Percentiles rank a stretch among this genome's conserved stretches.
These are phyloP conservation scores for Patellaria atrata DNA, from an alignment of 495 filamentous ascomycete species.

Conservation along the genomic window DNA sequence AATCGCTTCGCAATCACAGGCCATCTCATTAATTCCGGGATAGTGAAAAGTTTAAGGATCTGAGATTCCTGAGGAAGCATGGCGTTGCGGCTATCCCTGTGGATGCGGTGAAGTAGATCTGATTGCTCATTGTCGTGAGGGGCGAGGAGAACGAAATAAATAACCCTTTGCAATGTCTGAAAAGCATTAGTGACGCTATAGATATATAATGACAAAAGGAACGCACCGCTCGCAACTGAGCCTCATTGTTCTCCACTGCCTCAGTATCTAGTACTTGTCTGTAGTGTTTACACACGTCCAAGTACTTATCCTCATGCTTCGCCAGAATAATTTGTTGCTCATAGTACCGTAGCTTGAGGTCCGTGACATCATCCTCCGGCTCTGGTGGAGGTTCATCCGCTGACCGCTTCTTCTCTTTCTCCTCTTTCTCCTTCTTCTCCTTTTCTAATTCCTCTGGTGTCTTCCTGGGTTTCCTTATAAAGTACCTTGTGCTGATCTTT, in stretches of 20 bases:
- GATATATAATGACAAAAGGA: background rate
- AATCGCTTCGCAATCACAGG: slow-evolving; percentile 77
- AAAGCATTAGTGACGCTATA: slow-evolving; percentile 20
- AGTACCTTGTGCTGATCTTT: slow-evolving; percentile 92
- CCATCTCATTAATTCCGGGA: slow-evolving; percentile 97
- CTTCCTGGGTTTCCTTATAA: slow-evolving; percentile 79
- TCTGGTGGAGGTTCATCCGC: slow-evolving; percentile 62
- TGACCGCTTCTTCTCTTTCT: slow-evolving; percentile 47
- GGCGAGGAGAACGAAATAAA: slow-evolving; percentile 93
- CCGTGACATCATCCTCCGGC: slow-evolving; percentile 80
- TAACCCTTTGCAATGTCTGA: slow-evolving; percentile 78
- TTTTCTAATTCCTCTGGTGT: slow-evolving; percentile 74
- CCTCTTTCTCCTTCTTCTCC: slow-evolving; percentile 59
- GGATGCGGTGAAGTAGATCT: slow-evolving; percentile 87
- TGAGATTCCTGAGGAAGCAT: slow-evolving; percentile 57
- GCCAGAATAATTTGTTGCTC: slow-evolving; percentile 89
- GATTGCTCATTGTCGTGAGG: slow-evolving; percentile 98
- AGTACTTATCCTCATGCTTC: slow-evolving; percentile 93
- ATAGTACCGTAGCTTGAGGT: slow-evolving; percentile 90
- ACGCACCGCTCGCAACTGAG: slow-evolving; percentile 69
- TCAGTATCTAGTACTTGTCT: slow-evolving; percentile 90
- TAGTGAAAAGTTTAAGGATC: slow-evolving; percentile 83
- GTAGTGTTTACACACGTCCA: slow-evolving; percentile 95
- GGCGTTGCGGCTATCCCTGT: slow-evolving; percentile 41
- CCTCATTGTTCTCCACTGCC: slow-evolving; percentile 75